phyloP scores from a whole-genome alignment of 148 eudicot genomes.

The Rhododendron williamsianum region DNA sequence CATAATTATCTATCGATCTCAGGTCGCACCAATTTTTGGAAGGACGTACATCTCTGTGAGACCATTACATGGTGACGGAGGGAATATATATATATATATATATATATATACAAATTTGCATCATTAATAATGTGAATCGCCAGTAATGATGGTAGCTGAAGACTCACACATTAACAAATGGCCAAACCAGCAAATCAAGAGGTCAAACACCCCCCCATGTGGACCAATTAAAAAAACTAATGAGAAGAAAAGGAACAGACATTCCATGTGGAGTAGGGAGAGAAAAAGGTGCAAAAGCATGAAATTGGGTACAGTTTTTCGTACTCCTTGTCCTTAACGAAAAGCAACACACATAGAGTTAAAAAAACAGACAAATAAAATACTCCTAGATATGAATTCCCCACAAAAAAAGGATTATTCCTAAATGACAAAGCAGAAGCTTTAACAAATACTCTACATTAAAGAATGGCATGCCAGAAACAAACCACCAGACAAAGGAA shows the following conservation, averaged over 20 bases:
- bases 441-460: too few relatives aligned
- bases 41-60: neutral
- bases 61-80: too few relatives aligned
- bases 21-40: neutral
- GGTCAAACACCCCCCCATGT: neutral
- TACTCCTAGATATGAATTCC: too few relatives aligned
- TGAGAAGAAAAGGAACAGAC: neutral
- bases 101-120: neutral
- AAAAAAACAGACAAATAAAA: too few relatives aligned
- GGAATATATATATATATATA: too few relatives aligned
- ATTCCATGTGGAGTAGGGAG: constrained; percentile 1
- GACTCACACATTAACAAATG: neutral
- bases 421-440: too few relatives aligned
- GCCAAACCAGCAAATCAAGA: neutral
- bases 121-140: neutral
- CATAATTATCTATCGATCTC: too few relatives aligned
- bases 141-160: neutral
- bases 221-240: neutral
- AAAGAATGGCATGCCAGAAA: too few relatives aligned
- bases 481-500: neutral
- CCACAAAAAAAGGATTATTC: too few relatives aligned
- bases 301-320: neutral
- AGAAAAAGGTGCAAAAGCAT: neutral
- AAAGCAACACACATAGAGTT: neutral
- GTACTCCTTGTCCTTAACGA: neutral